Percentiles rank a stretch among this genome's conserved stretches.
Evolutionary conservation across 1,284 basidiomycete genomes (phyloP).

Genomic region (Ceratorhiza oryzae-sativae): DNA sequence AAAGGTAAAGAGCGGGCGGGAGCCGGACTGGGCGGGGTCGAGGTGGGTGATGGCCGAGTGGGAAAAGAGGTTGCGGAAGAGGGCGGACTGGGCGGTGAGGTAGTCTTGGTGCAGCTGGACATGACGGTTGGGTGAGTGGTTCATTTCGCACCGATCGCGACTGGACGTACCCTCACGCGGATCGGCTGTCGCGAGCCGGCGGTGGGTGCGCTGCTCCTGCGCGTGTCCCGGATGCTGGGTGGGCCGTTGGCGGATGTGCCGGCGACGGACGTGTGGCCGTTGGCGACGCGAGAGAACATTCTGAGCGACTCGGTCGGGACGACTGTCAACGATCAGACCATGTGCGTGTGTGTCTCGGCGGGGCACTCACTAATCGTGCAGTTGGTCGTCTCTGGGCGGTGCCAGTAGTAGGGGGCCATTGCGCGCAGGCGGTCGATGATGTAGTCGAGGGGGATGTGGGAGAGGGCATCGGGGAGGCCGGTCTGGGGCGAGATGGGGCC

Average conservation of each 20-base stretch:
- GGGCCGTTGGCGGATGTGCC: conserved; percentile 48
- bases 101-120: conserved; percentile 73
- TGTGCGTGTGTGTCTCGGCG: neutral
- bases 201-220: conserved; percentile 60
- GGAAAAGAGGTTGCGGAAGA: conserved; percentile 70
- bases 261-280: conserved; percentile 52
- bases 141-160: neutral
- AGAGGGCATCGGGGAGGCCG: conserved; percentile 50
- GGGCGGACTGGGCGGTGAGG: conserved; percentile 72
- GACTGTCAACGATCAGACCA: conserved; percentile 38
- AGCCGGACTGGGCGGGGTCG: conserved; percentile 49
- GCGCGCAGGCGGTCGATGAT: conserved; percentile 70
- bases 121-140: conserved; percentile 24
- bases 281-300: conserved; percentile 35
- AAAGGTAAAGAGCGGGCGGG: conserved; percentile 43
- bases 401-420: conserved; percentile 72
- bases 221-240: conserved; percentile 44
- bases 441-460: conserved; percentile 70
- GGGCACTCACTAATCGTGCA: conserved; percentile 68
- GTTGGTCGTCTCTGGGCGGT: conserved; percentile 72
- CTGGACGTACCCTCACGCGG: conserved; percentile 62
- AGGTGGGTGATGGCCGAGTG: conserved; percentile 68
- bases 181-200: conserved; percentile 50
- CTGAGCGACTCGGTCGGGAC: neutral
- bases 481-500: conserved; percentile 33